A percentile compares a stretch with the other conserved stretches of the same genome.
Evolutionary conservation across 495 filamentous ascomycete species (phyloP).

Genomic region (Hypoxylon subgilvum): DNA sequence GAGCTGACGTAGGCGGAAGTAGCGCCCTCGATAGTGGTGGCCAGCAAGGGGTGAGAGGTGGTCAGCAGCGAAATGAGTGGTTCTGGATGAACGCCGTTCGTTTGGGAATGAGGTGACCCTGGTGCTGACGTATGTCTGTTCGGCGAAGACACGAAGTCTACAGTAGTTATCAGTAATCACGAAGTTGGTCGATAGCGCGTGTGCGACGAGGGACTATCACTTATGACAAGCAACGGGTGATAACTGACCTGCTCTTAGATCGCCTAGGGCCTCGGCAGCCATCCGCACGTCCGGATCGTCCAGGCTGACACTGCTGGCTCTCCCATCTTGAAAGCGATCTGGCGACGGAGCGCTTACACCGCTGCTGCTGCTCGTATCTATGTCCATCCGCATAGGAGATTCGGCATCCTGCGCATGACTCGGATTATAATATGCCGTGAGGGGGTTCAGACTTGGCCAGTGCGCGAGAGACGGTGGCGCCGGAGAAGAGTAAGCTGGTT

Average conservation of each 20-base stretch:
- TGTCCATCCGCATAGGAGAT: slow-evolving; percentile 42
- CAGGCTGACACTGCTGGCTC: slow-evolving; percentile 66
- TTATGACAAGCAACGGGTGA: slow-evolving; percentile 17
- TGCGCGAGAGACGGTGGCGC: slow-evolving; percentile 37
- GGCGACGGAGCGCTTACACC: slow-evolving; percentile 50
- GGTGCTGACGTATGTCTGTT: slow-evolving; percentile 49
- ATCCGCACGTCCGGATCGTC: slow-evolving; percentile 82
- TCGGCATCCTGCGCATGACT: slow-evolving; percentile 47
- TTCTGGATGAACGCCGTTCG: slow-evolving; percentile 58
- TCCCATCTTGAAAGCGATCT: slow-evolving; percentile 45
- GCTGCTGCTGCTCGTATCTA: slow-evolving; percentile 45
- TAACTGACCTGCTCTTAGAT: slow-evolving; percentile 77
- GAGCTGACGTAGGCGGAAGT: slow-evolving; percentile 79
- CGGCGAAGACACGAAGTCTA: slow-evolving; percentile 63
- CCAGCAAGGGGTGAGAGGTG: slow-evolving; percentile 77
- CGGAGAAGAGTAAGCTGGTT: slow-evolving; percentile 41
- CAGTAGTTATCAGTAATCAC: slow-evolving; percentile 35
- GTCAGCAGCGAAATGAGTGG: slow-evolving; percentile 81
- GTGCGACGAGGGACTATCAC: slow-evolving; percentile 24
- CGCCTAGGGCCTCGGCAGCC: slow-evolving; percentile 85
- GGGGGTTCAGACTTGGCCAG: slow-evolving; percentile 62
- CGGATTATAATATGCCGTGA: slow-evolving; percentile 59
- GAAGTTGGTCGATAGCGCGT: slow-evolving; percentile 39
- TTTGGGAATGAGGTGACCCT: slow-evolving; percentile 34
- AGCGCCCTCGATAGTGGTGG: slow-evolving; percentile 79